These are phyloP conservation scores for Triticum dicoccoides DNA, from an alignment of 176 grass and related monocot species.

Conservation along the genomic window DNA sequence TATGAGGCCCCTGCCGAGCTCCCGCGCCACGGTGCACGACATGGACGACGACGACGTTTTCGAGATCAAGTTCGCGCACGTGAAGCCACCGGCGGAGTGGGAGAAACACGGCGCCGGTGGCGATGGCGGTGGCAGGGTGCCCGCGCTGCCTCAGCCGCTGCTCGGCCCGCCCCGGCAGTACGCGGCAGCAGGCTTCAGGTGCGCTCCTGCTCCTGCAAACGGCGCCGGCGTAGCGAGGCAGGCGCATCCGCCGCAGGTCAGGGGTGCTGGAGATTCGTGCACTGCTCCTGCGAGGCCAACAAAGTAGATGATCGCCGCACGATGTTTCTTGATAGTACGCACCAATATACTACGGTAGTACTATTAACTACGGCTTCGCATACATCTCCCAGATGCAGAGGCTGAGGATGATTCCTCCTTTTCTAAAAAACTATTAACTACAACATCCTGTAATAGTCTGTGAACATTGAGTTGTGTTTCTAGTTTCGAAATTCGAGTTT, in stretches of 20 bases:
- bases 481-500: neutral
- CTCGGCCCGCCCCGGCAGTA: neutral
- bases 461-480: neutral
- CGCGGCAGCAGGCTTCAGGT: neutral
- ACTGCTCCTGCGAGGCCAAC: neutral
- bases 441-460: neutral
- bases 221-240: neutral
- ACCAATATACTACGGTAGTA: neutral
- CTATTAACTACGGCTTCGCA: neutral
- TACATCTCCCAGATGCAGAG: too few relatives aligned
- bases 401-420: too few relatives aligned
- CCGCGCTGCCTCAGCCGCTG: neutral
- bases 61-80: slow-evolving; percentile 50
- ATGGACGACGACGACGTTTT: slow-evolving; percentile 35
- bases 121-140: neutral
- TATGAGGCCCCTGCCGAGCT: slow-evolving; percentile 40
- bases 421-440: too few relatives aligned
- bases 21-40: slow-evolving; percentile 48
- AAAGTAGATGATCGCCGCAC: neutral
- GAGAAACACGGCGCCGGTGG: neutral
- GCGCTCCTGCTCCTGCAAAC: neutral
- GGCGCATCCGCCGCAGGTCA: neutral
- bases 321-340: neutral
- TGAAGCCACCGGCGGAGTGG: slow-evolving; percentile 23
- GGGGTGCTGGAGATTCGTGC: neutral